Evolutionary conservation across 2,329 filamentous ascomycete genomes (phyloP).

Genomic region (Trichoderma asperellum): DNA sequence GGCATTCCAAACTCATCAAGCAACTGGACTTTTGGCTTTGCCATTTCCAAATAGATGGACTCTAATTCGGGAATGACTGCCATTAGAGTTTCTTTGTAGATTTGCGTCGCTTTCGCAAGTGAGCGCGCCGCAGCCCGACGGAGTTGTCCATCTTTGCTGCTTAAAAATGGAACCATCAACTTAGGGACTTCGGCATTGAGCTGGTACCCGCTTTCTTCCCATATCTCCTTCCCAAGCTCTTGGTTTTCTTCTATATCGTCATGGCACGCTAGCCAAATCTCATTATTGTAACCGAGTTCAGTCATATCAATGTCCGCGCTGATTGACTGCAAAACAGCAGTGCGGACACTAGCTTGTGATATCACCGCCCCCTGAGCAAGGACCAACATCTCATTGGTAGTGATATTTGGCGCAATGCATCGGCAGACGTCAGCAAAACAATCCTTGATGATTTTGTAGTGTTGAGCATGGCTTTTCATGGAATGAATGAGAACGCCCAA

Average conservation of each 20-base stretch:
- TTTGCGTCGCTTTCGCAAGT: conserved; percentile 72
- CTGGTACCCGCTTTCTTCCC: conserved; percentile 88
- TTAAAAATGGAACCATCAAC: conserved; percentile 76
- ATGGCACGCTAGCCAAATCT: conserved; percentile 92
- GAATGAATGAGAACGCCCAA: conserved; percentile 73
- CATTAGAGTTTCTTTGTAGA: conserved; percentile 62
- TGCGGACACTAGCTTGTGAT: conserved; percentile 76
- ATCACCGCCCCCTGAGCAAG: conserved; percentile 81
- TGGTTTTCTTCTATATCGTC: conserved; percentile 88
- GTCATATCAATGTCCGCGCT: conserved; percentile 90
- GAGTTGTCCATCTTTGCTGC: conserved; percentile 78
- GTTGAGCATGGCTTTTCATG: conserved; percentile 88
- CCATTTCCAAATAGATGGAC: conserved; percentile 73
- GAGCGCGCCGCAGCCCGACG: conserved; percentile 81
- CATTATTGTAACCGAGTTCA: conserved; percentile 81
- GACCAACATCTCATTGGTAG: conserved; percentile 68
- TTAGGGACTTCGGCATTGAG: conserved; percentile 67
- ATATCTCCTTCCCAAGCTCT: conserved; percentile 83
- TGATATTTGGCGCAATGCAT: conserved; percentile 82
- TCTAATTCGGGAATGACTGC: conserved; percentile 68
- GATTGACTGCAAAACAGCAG: conserved; percentile 84
- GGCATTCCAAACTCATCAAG: conserved; percentile 95
- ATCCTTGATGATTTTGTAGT: conserved; percentile 95
- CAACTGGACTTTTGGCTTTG: conserved; percentile 80
- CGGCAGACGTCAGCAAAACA: conserved; percentile 85